Conservation (phyloP, 345 rosid genomes). For the Brassica incana region DNA sequence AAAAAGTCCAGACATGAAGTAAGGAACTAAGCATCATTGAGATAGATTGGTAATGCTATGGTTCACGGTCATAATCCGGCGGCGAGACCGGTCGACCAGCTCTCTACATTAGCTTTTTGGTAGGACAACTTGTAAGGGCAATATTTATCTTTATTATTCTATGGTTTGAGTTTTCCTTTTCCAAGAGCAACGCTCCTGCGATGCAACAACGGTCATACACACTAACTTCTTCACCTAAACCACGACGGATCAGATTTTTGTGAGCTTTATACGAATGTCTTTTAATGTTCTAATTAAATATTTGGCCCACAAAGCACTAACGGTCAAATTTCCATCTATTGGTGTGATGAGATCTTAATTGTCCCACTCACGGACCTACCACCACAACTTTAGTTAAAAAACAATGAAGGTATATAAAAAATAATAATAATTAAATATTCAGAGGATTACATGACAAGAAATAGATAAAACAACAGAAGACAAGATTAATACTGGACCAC, state of each 20-base stretch:
- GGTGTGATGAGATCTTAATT: slow-evolving; percentile 16
- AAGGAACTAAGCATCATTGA: not conserved
- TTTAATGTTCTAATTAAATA: slow-evolving; percentile 13
- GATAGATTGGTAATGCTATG: not conserved
- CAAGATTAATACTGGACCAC: not conserved
- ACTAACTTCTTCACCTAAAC: slow-evolving; percentile 27
- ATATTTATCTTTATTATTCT: not conserved
- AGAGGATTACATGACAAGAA: slow-evolving; percentile 18
- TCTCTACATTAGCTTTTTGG: not conserved
- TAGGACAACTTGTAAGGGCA: not conserved
- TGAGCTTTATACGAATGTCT: not conserved
- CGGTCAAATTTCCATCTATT: slow-evolving; percentile 31
- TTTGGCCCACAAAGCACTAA: slow-evolving; percentile 27
- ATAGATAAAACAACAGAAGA: not conserved
- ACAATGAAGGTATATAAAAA: not conserved
- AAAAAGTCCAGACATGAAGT: not conserved
- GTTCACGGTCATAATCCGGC: not conserved
- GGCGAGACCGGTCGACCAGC: not conserved
- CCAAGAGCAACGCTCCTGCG: slow-evolving; percentile 25
- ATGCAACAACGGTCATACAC: slow-evolving; percentile 36
- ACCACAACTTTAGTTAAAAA: slow-evolving; percentile 14
- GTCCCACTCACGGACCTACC: slow-evolving; percentile 28
- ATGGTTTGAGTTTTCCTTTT: not conserved
- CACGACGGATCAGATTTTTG: not conserved
- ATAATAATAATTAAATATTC: slow-evolving; percentile 17